Evolutionary conservation across 192 early-diverging fungal species (phyloP), one percentile per base, ranked within the genome.

Genomic region (Umbelopsis vinacea): DNA sequence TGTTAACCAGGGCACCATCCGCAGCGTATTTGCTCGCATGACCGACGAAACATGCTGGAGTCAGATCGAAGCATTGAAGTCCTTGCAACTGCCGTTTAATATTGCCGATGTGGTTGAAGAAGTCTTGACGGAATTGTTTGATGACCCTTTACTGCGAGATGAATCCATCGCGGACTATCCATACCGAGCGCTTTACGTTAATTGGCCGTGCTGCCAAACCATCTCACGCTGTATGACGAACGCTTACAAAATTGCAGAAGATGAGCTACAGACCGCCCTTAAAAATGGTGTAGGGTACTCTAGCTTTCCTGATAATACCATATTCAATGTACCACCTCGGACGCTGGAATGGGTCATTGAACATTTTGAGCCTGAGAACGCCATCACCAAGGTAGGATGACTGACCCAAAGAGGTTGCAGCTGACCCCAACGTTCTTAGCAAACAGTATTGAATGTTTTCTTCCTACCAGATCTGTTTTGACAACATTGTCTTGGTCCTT

Each of bases 21-120:
- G 67, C 23, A 52, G 46, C 26, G 67, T 68, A 19, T 68, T 68
- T 35, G 45, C 67, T 19, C 67, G 67, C 21, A 68, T 68, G 67
- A 68, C 46, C 0, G 67, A 68, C 46, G 67, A 68, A 29, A 45
- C 45, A 21, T 68, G 67, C 43, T 68, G 67, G 67, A 46, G 48
- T 26, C 67, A 68, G 21, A 68, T 68, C 10, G 67, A 68, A 52
- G 45, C 67, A 15, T 37, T 68, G 9, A 68, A 68, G 21, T 52
- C 11, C 67, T 22, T 68, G 19, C 67, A 68, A 15, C 43, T 68
- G 12, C 48, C 67, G 4, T 68, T 68, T 37, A 35, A 68, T 37
- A 50, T 50, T 9, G 67, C 38, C 14, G 24, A 46, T 46, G 48
- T 68, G 12, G 67, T 52, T 17, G 57, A 63, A 63, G 57, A 63